phyloP scores from a whole-genome alignment of 306 rosid genomes.

The Corylus avellana region DNA sequence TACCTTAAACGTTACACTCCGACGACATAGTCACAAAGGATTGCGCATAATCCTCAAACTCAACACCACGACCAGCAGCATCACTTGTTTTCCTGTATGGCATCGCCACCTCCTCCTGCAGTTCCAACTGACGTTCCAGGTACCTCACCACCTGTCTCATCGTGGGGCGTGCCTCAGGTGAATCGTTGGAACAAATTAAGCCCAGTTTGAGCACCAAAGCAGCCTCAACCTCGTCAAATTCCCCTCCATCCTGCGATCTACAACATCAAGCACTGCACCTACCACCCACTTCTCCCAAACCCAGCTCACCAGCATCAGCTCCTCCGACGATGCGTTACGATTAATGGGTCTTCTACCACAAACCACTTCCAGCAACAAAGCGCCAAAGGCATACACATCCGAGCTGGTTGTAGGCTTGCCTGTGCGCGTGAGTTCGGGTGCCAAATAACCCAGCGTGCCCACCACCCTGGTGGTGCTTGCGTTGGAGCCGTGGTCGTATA shows the following conservation, averaged over 20 bases:
- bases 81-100: conserved; percentile 18
- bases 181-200: conserved; percentile 26
- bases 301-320: conserved; percentile 35
- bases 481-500: conserved; percentile 33
- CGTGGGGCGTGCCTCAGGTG: conserved; percentile 21
- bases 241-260: conserved; percentile 19
- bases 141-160: conserved; percentile 31
- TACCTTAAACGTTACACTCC: too few relatives aligned
- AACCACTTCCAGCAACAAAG: conserved; percentile 33
- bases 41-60: conserved; percentile 24
- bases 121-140: conserved; percentile 16
- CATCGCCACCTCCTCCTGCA: conserved; percentile 16
- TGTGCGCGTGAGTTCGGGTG: conserved; percentile 35
- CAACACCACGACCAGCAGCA: not conserved
- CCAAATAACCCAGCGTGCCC: conserved; percentile 40
- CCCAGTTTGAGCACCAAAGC: conserved; percentile 37
- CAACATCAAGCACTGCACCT: conserved; percentile 23
- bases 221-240: conserved; percentile 23
- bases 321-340: conserved; percentile 29
- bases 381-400: conserved; percentile 41
- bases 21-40: conserved; percentile 8
- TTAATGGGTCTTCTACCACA: conserved; percentile 39
- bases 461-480: conserved; percentile 37
- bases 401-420: conserved; percentile 31
- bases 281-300: conserved; percentile 30